Evolutionary conservation across 2,329 filamentous ascomycete species (phyloP).

Genomic region (Hirsutella rhossiliensis): DNA sequence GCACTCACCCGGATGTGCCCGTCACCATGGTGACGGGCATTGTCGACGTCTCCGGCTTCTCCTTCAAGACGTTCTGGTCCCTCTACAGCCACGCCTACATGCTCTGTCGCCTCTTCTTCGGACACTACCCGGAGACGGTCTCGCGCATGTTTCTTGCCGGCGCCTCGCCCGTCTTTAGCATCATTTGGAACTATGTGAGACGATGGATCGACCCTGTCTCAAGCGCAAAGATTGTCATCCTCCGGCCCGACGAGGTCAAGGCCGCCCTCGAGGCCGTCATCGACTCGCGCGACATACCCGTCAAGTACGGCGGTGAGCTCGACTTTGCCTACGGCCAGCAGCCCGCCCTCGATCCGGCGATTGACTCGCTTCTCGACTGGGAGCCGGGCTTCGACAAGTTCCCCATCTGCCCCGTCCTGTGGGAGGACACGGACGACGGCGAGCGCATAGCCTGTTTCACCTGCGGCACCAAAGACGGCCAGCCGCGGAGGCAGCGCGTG

Average conservation of each 20-base stretch:
- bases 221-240: conserved; percentile 91
- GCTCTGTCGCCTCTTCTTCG: conserved; percentile 73
- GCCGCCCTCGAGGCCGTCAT: conserved; percentile 72
- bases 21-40: conserved; percentile 92
- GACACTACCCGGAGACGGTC: conserved; percentile 89
- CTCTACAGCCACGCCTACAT: conserved; percentile 81
- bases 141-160: conserved; percentile 63
- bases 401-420: conserved; percentile 44
- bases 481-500: conserved; percentile 32
- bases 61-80: conserved; percentile 92
- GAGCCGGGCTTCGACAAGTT: conserved; percentile 40
- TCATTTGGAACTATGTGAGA: conserved; percentile 91
- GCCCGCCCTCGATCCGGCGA: conserved; percentile 56
- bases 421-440: conserved; percentile 34
- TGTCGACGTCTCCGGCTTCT: conserved; percentile 80
- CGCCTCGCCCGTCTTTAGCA: conserved; percentile 82
- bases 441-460: conserved; percentile 39
- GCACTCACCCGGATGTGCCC: conserved; percentile 66
- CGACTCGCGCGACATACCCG: conserved; percentile 71
- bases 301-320: conserved; percentile 77
- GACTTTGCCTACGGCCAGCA: conserved; percentile 71
- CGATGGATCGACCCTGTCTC: conserved; percentile 92
- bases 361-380: conserved; percentile 38
- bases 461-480: conserved; percentile 33
- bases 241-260: conserved; percentile 60